Conservation (phyloP, 2,329 filamentous ascomycete genomes). For the Fusarium oligoseptatum region DNA sequence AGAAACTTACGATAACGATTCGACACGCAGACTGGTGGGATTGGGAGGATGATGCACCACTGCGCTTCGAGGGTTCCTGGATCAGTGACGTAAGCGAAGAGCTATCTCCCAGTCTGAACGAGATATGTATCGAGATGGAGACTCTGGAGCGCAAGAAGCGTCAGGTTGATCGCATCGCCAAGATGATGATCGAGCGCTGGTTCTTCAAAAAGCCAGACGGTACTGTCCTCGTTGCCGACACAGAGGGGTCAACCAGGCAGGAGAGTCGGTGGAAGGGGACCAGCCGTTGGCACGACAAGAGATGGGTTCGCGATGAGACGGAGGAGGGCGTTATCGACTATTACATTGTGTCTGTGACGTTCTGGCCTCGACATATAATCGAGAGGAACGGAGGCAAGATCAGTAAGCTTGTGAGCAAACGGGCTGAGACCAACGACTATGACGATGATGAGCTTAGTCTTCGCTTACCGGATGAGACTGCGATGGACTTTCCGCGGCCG, state of each 20-base stretch:
- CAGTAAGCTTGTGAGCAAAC: constrained; percentile 11
- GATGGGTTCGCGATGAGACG: constrained; percentile 60
- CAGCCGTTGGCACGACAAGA: constrained; percentile 54
- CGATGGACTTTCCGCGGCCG: not conserved
- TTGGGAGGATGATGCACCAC: constrained; percentile 36
- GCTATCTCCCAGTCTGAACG: constrained; percentile 52
- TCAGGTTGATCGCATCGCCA: constrained; percentile 60
- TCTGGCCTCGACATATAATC: constrained; percentile 39
- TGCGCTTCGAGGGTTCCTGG: constrained; percentile 55
- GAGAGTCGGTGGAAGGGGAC: constrained; percentile 59
- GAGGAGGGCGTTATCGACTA: constrained; percentile 57
- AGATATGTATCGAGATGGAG: constrained; percentile 62
- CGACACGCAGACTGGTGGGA: constrained; percentile 58
- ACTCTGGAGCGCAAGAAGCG: constrained; percentile 59
- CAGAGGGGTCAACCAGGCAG: constrained; percentile 37
- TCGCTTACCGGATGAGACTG: constrained; percentile 4
- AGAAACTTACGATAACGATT: constrained; percentile 58
- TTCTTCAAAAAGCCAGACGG: constrained; percentile 50
- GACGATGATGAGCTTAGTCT: not conserved
- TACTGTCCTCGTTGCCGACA: constrained; percentile 47
- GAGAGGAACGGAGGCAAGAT: constrained; percentile 34
- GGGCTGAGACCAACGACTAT: not conserved
- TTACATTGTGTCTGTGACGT: constrained; percentile 58
- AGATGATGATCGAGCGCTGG: constrained; percentile 39
- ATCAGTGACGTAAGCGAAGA: constrained; percentile 40